Evolutionary conservation across 2,329 filamentous ascomycete species (phyloP).

Genomic region (Fusarium neocosmosporiellum): DNA sequence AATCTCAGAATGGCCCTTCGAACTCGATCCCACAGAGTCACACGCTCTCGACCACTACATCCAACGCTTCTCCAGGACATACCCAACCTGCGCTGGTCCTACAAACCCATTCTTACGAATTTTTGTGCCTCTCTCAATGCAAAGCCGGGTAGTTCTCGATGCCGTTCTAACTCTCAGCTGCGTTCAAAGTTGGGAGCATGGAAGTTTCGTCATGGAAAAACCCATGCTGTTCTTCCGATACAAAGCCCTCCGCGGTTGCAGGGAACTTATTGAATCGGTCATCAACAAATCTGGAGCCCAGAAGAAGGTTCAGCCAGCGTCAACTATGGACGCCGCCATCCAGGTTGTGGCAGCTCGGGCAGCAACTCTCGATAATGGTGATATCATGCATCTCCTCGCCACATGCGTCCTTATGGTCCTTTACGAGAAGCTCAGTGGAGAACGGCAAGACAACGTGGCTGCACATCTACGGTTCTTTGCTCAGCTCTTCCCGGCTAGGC

Average conservation of each 20-base stretch:
- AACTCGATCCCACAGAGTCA: slow-evolving; percentile 17
- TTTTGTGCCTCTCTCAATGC: slow-evolving; percentile 27
- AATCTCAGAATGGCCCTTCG: slow-evolving; percentile 25
- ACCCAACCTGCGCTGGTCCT: slow-evolving; percentile 26
- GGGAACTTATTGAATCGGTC: background rate
- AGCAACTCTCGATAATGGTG: background rate
- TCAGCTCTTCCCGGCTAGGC: slow-evolving; percentile 1
- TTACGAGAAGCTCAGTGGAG: slow-evolving; percentile 32
- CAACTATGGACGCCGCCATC: background rate
- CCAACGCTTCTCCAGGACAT: slow-evolving; percentile 31
- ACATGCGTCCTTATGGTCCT: slow-evolving; percentile 27
- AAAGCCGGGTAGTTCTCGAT: slow-evolving; percentile 30
- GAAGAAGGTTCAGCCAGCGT: background rate
- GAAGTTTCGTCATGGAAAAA: slow-evolving; percentile 13
- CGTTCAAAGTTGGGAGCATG: slow-evolving; percentile 31
- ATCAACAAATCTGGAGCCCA: background rate
- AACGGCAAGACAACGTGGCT: slow-evolving; percentile 13
- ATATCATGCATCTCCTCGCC: slow-evolving; percentile 18
- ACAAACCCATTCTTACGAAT: slow-evolving; percentile 31
- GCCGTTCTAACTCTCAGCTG: slow-evolving; percentile 23
- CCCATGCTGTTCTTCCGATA: slow-evolving; percentile 25
- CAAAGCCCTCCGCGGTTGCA: slow-evolving; percentile 24
- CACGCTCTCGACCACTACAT: slow-evolving; percentile 31
- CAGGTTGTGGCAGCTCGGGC: background rate
- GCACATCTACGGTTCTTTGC: slow-evolving; percentile 25